Percentiles rank a stretch among this genome's conserved stretches.
Evolutionary conservation across 2,329 filamentous ascomycete species (phyloP).

Genomic region (Triangularia verruculosa): DNA sequence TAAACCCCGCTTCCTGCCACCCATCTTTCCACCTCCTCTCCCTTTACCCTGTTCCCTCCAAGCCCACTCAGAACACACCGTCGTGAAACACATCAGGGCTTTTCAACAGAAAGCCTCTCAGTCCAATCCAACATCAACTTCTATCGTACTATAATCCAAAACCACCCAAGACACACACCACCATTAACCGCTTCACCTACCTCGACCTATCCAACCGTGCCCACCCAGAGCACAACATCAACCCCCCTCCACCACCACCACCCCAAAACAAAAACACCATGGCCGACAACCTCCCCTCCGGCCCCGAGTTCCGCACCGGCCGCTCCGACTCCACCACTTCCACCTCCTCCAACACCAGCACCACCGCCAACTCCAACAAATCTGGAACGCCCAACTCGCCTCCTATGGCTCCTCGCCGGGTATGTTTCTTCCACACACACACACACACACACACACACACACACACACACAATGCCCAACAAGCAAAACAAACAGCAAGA

Average conservation of each 20-base stretch:
- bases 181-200: neutral
- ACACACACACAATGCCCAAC: neutral
- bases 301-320: conserved; percentile 24
- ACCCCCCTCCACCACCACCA: neutral
- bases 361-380: conserved; percentile 1
- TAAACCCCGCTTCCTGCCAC: conserved; percentile 5
- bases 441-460: neutral
- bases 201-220: neutral
- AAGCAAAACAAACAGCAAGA: neutral
- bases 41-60: neutral
- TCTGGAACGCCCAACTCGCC: conserved; percentile 9
- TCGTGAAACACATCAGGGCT: neutral
- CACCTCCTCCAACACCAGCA: conserved; percentile 1
- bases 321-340: conserved; percentile 32
- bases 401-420: conserved; percentile 17
- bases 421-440: conserved; percentile 12
- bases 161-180: neutral
- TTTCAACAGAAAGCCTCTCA: neutral
- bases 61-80: neutral
- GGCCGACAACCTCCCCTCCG: conserved; percentile 21
- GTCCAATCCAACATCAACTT: neutral
- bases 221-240: neutral
- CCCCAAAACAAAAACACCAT: conserved; percentile 13
- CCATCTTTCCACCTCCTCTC: neutral
- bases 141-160: neutral